phyloP scores from a whole-genome alignment of 1,284 basidiomycete species.

The Microbotryum saponariae region DNA sequence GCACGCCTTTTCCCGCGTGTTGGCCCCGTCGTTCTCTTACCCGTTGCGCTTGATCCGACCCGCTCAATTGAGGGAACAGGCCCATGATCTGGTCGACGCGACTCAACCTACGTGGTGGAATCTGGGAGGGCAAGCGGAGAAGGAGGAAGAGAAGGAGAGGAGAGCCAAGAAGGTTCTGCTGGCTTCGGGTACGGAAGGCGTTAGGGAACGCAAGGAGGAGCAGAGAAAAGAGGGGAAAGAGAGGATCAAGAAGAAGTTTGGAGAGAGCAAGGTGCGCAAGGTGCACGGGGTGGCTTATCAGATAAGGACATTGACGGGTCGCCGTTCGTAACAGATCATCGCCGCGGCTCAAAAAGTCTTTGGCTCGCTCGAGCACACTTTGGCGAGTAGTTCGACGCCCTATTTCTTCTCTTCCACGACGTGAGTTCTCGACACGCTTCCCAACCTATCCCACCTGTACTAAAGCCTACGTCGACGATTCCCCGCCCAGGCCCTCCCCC shows the following conservation, averaged over 20 bases:
- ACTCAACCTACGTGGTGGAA: slow-evolving; percentile 28
- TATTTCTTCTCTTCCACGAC: slow-evolving; percentile 27
- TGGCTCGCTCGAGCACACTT: slow-evolving; percentile 23
- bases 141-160: slow-evolving; percentile 19
- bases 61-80: slow-evolving; percentile 16
- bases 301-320: no score
- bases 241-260: slow-evolving; percentile 26
- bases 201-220: slow-evolving; percentile 22
- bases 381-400: slow-evolving; percentile 19
- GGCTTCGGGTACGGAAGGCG: slow-evolving; percentile 23
- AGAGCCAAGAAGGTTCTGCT: slow-evolving; percentile 20
- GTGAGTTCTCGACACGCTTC: not conserved
- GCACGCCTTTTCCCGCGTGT: slow-evolving; percentile 16
- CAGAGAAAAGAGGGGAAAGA: slow-evolving; percentile 25
- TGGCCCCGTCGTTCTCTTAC: slow-evolving; percentile 17
- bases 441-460: not conserved
- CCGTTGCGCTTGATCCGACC: slow-evolving; percentile 23
- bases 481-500: slow-evolving; percentile 36
- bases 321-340: slow-evolving; percentile 11
- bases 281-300: no score
- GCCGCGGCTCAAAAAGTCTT: slow-evolving; percentile 9
- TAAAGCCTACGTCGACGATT: not conserved
- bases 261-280: slow-evolving; percentile 10
- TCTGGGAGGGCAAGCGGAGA: slow-evolving; percentile 25
- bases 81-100: slow-evolving; percentile 18